phyloP scores from a whole-genome alignment of 1,139 yeast genomes.

The Debaryomyces fabryi region DNA sequence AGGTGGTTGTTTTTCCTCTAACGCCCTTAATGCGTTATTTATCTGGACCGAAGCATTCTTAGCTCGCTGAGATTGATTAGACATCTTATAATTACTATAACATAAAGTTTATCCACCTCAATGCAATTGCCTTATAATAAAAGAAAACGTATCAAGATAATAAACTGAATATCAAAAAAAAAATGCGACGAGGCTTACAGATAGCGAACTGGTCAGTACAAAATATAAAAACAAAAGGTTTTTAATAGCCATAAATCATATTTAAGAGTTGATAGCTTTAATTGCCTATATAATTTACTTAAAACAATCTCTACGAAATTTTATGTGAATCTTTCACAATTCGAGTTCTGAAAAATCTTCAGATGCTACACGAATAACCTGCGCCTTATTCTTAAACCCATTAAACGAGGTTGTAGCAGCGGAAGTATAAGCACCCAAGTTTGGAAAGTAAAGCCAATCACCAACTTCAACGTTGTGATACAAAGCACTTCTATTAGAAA shows the following conservation, averaged over 20 bases:
- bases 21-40: slow-evolving; percentile 76
- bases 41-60: slow-evolving; percentile 56
- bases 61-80: slow-evolving; percentile 10
- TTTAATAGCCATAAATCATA: neutral
- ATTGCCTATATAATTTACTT: neutral
- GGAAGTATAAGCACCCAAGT: slow-evolving; percentile 91
- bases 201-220: neutral
- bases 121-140: neutral
- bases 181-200: slow-evolving; percentile 6
- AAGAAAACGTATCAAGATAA: slow-evolving; percentile 5
- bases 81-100: slow-evolving; percentile 5
- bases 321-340: neutral
- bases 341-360: slow-evolving; percentile 19
- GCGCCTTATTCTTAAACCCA: slow-evolving; percentile 72
- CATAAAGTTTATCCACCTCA: neutral
- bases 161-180: neutral
- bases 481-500: slow-evolving; percentile 55
- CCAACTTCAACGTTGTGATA: slow-evolving; percentile 72
- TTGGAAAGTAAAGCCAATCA: slow-evolving; percentile 88
- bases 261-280: neutral
- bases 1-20: slow-evolving; percentile 51
- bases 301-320: slow-evolving; percentile 1
- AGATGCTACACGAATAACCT: slow-evolving; percentile 63
- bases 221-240: neutral
- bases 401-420: slow-evolving; percentile 89